A percentile compares a stretch with the other conserved stretches of the same genome.
Conservation (phyloP, 371 early-diverging fungal species). For the Coemansia sp. region DNA sequence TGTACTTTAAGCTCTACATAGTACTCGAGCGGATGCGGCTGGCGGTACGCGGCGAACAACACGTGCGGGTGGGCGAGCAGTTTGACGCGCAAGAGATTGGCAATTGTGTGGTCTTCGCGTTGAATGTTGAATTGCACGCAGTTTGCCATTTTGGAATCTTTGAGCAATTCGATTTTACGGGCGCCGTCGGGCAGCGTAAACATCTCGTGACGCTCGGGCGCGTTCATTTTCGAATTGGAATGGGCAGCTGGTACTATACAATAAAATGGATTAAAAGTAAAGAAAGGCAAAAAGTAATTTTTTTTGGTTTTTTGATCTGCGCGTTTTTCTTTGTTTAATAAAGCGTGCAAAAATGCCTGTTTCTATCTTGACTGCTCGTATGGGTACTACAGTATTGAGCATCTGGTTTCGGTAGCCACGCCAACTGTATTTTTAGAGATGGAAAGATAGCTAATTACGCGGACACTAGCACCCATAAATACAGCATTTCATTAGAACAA, state of each 20-base stretch:
- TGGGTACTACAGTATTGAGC: no score
- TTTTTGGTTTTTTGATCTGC: not conserved
- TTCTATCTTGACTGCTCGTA: no score
- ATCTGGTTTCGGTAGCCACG: no score
- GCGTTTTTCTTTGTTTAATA: no score
- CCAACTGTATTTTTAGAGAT: no score
- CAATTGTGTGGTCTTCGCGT: conserved; percentile 97
- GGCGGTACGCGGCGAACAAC: conserved; percentile 95
- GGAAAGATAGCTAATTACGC: no score
- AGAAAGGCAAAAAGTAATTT: not conserved
- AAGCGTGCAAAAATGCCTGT: no score
- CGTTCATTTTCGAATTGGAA: conserved; percentile 67
- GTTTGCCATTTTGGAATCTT: conserved; percentile 92
- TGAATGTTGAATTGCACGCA: conserved; percentile 90
- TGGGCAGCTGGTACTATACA: not conserved
- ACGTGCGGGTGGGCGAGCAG: conserved; percentile 90
- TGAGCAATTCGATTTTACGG: conserved; percentile 79
- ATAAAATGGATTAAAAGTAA: not conserved
- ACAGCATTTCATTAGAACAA: no score
- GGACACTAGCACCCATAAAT: no score
- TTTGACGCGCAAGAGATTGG: conserved; percentile 87
- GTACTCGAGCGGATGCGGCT: conserved; percentile 97
- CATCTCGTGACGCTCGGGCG: conserved; percentile 87
- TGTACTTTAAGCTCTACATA: conserved; percentile 87
- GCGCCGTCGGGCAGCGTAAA: conserved; percentile 88